Percentiles rank a stretch among this genome's conserved stretches.
phyloP scores from a whole-genome alignment of 495 filamentous ascomycete genomes.

The Tuber indicum region DNA sequence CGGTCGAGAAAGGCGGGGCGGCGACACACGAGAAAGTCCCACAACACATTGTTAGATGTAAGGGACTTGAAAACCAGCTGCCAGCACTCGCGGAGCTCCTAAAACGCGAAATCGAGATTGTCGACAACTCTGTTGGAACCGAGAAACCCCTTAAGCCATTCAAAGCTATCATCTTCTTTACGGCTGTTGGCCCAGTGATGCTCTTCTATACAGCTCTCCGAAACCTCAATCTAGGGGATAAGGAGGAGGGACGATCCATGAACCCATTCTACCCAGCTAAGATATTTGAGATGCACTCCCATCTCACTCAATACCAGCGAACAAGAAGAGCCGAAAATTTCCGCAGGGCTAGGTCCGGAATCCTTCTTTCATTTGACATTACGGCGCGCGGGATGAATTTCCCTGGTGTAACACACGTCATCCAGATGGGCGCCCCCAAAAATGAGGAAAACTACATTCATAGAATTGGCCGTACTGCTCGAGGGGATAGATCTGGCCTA shows the following conservation, averaged over 20 bases:
- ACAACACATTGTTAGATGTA: slow-evolving; percentile 61
- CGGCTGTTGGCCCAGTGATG: slow-evolving; percentile 63
- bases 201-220: slow-evolving; percentile 58
- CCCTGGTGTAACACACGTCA: slow-evolving; percentile 82
- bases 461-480: slow-evolving; percentile 67
- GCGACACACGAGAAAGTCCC: slow-evolving; percentile 79
- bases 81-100: slow-evolving; percentile 71
- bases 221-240: slow-evolving; percentile 44
- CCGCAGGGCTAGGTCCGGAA: slow-evolving; percentile 54
- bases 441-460: slow-evolving; percentile 80
- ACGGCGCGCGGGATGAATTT: slow-evolving; percentile 97
- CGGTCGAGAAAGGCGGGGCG: slow-evolving; percentile 67
- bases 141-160: slow-evolving; percentile 55
- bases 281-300: slow-evolving; percentile 70
- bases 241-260: slow-evolving; percentile 23
- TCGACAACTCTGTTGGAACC: slow-evolving; percentile 18
- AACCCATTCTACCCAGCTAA: slow-evolving; percentile 48
- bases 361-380: slow-evolving; percentile 89
- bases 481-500: slow-evolving; percentile 68
- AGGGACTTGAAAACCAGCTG: slow-evolving; percentile 66
- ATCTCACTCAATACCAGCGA: slow-evolving; percentile 62
- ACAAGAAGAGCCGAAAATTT: slow-evolving; percentile 64
- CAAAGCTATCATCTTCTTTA: slow-evolving; percentile 90
- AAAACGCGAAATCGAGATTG: slow-evolving; percentile 43
- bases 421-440: slow-evolving; percentile 70